Evolutionary conservation across 2,329 filamentous ascomycete genomes (phyloP).

Genomic region (Zarea fungicola): DNA sequence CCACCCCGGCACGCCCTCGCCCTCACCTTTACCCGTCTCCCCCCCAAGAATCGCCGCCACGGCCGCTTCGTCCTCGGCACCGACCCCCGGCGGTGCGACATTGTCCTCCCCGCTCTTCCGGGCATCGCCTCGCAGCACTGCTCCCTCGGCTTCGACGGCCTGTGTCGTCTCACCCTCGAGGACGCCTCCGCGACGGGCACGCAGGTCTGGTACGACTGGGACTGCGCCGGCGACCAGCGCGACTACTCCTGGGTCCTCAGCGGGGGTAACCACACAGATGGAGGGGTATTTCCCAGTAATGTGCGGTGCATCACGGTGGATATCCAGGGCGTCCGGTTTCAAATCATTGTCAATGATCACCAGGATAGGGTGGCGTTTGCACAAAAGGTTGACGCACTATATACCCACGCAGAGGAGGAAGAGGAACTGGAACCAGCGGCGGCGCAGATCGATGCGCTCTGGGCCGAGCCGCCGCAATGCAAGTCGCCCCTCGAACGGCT

Average conservation of each 20-base stretch:
- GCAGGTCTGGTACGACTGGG: constrained; percentile 38
- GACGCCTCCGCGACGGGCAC: constrained; percentile 35
- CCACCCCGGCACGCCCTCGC: constrained; percentile 27
- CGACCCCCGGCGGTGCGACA: constrained; percentile 30
- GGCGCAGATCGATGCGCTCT: constrained; percentile 22
- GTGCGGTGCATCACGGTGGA: constrained; percentile 33
- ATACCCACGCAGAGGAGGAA: constrained; percentile 23
- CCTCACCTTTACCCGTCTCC: constrained; percentile 28
- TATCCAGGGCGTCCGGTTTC: constrained; percentile 35
- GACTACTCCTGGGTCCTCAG: constrained; percentile 33
- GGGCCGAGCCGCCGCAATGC: constrained; percentile 21
- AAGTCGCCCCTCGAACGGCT: constrained; percentile 21
- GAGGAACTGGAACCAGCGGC: no score
- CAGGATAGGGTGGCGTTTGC: constrained; percentile 29
- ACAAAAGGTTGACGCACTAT: constrained; percentile 30
- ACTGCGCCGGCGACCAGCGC: constrained; percentile 31
- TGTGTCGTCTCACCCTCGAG: constrained; percentile 32
- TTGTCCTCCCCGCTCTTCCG: constrained; percentile 30
- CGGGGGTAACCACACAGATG: constrained; percentile 25
- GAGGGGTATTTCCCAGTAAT: constrained; percentile 29
- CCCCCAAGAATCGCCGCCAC: constrained; percentile 28
- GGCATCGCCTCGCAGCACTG: constrained; percentile 34
- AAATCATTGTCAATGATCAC: constrained; percentile 34
- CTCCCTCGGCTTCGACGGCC: constrained; percentile 33
- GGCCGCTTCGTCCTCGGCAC: constrained; percentile 35